These are phyloP conservation scores for Saccharomycopsis sp. DNA, from an alignment of 805 yeast species.

Conservation along the genomic window DNA sequence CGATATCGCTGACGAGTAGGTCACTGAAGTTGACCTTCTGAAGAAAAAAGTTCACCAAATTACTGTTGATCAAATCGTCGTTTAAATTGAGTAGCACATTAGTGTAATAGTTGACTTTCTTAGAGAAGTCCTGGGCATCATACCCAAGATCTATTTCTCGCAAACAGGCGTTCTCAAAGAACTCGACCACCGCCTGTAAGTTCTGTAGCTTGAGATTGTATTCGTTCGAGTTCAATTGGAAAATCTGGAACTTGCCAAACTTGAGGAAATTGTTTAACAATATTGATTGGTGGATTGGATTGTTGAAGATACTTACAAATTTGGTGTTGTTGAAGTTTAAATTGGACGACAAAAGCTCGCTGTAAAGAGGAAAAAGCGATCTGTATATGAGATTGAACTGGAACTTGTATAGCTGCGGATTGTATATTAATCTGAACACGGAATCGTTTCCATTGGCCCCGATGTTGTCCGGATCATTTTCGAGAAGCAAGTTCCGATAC, in stretches of 20 bases:
- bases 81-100: constrained; percentile 29
- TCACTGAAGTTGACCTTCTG: constrained; percentile 32
- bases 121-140: constrained; percentile 39
- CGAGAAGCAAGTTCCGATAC: constrained; percentile 2
- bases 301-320: constrained; percentile 40
- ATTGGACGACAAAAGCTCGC: constrained; percentile 37
- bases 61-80: constrained; percentile 34
- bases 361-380: constrained; percentile 38
- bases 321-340: constrained; percentile 35
- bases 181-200: constrained; percentile 50
- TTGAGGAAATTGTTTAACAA: constrained; percentile 36
- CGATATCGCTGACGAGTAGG: constrained; percentile 31
- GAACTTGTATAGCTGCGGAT: constrained; percentile 26
- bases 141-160: constrained; percentile 59
- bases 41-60: constrained; percentile 34
- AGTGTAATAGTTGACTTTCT: constrained; percentile 30
- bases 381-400: constrained; percentile 36
- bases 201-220: constrained; percentile 28
- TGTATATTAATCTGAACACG: constrained; percentile 13
- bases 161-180: constrained; percentile 65
- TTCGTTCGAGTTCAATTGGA: constrained; percentile 29
- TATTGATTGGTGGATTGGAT: constrained; percentile 47
- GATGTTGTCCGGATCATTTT: neutral
- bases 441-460: neutral
- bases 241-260: constrained; percentile 32